phyloP scores from a whole-genome alignment of 371 early-diverging fungal genomes.

The Syncephalastrum contaminatum region DNA sequence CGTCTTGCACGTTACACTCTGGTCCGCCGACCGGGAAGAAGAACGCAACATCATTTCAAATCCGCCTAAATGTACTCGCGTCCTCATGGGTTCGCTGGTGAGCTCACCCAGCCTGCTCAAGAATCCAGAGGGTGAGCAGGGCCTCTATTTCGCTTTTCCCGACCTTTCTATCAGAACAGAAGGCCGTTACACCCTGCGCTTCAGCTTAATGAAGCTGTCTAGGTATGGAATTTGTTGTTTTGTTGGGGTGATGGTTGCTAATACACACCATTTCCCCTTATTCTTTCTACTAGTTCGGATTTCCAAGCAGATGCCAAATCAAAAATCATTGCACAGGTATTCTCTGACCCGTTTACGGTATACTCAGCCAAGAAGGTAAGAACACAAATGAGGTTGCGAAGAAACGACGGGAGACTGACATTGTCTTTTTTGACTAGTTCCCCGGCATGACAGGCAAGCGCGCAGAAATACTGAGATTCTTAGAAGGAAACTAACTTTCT shows the following conservation, averaged over 20 bases:
- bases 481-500: not conserved
- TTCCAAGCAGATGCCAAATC: constrained; percentile 55
- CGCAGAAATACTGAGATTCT: not conserved
- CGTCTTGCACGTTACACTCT: constrained; percentile 75
- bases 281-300: constrained; percentile 37
- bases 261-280: not conserved
- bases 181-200: constrained; percentile 82
- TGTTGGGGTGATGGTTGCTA: not conserved
- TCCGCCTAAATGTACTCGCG: constrained; percentile 66
- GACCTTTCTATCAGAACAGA: constrained; percentile 88
- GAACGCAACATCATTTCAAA: constrained; percentile 57
- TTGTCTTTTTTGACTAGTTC: constrained; percentile 23
- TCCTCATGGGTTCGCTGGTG: constrained; percentile 78
- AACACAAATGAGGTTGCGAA: too few relatives aligned
- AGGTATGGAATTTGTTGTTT: constrained; percentile 20
- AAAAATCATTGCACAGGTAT: constrained; percentile 55
- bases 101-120: constrained; percentile 77
- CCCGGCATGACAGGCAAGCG: constrained; percentile 64
- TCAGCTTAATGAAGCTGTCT: constrained; percentile 53
- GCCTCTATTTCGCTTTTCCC: constrained; percentile 90
- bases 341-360: constrained; percentile 58
- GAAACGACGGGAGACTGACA: not conserved
- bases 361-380: constrained; percentile 58
- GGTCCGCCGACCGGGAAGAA: constrained; percentile 67
- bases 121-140: constrained; percentile 71